These are phyloP conservation scores for Schizosaccharomyces lindneri DNA, from an alignment of 805 yeast genomes.

Conservation along the genomic window DNA sequence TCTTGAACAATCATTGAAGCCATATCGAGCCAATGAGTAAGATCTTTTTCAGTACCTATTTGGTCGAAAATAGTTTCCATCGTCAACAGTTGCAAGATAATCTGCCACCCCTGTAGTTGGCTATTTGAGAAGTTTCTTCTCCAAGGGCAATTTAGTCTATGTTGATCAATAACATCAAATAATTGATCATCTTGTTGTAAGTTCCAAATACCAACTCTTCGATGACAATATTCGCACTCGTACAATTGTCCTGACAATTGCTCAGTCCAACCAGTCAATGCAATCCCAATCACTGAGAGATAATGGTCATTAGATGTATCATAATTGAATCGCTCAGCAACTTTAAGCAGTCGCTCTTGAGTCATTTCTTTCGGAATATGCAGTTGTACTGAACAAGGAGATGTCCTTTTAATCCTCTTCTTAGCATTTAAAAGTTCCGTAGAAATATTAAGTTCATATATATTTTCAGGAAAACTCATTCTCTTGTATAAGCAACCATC, in stretches of 20 bases:
- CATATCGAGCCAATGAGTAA: no score
- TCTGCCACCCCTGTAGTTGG: not conserved
- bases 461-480: not conserved
- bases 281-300: not conserved
- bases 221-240: not conserved
- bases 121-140: not conserved
- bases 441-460: not conserved
- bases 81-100: not conserved
- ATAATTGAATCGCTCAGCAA: not conserved
- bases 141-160: not conserved
- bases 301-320: not conserved
- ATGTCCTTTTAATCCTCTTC: not conserved
- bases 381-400: not conserved
- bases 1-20: no score
- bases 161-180: not conserved
- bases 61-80: not conserved
- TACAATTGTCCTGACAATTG: not conserved
- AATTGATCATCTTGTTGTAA: not conserved
- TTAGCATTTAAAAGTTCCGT: not conserved
- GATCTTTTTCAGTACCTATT: no score
- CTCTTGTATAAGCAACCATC: not conserved
- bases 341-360: not conserved
- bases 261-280: not conserved
- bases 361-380: not conserved
- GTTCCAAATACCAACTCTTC: not conserved